These are phyloP conservation scores for Euphorbia schlechtendalii DNA, from an alignment of 441 rosid species.

Conservation along the genomic window DNA sequence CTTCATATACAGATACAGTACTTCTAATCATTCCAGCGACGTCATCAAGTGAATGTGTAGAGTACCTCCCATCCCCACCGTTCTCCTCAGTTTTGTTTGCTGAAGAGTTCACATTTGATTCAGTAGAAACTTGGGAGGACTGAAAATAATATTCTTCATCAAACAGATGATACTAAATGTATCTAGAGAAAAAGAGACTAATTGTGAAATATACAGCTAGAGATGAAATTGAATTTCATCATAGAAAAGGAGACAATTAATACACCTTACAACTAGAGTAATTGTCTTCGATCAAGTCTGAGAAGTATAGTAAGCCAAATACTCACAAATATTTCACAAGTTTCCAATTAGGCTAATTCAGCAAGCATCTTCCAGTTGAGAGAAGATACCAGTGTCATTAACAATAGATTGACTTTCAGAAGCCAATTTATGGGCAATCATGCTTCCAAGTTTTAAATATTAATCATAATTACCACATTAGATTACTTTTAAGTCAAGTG, in stretches of 20 bases:
- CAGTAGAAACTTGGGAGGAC: constrained; percentile 83
- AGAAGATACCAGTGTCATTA: too few species aligned
- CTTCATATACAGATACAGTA: constrained; percentile 81
- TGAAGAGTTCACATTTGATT: constrained; percentile 41
- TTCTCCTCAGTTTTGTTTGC: constrained; percentile 75
- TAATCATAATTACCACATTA: not conserved
- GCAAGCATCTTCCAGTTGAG: too few species aligned
- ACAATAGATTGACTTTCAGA: not conserved
- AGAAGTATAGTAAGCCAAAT: too few species aligned
- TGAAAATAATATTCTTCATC: constrained; percentile 32
- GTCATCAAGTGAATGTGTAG: constrained; percentile 90
- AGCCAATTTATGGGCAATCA: not conserved
- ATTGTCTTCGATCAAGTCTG: too few species aligned
- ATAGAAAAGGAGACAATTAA: not conserved
- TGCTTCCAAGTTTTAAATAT: not conserved
- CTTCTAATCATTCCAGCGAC: constrained; percentile 81
- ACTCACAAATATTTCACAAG: too few species aligned
- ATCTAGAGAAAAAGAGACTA: not conserved
- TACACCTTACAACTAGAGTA: too few species aligned
- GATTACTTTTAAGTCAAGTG: too few species aligned
- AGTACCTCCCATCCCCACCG: constrained; percentile 72
- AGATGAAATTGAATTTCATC: constrained; percentile 9
- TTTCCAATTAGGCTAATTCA: too few species aligned
- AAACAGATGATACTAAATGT: constrained; percentile 12
- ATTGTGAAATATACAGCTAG: not conserved